These are phyloP conservation scores for Emergomyces orientalis DNA, from an alignment of 2,329 filamentous ascomycete genomes.

Conservation along the genomic window DNA sequence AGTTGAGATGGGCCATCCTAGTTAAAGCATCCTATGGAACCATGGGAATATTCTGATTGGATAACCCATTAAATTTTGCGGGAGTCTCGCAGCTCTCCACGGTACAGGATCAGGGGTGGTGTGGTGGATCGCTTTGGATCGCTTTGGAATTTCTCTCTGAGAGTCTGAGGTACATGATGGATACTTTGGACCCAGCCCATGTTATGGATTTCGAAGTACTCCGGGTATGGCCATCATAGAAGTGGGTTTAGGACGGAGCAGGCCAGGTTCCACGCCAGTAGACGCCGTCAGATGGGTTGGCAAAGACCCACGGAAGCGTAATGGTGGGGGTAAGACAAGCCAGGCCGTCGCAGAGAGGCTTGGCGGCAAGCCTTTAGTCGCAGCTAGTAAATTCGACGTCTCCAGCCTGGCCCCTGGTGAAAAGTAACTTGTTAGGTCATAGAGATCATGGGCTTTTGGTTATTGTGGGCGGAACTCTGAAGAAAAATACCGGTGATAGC, in stretches of 20 bases:
- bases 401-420: background rate
- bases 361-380: background rate
- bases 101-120: conserved; percentile 1
- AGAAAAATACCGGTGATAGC: background rate
- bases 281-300: background rate
- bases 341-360: background rate
- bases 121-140: background rate
- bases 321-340: background rate
- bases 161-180: conserved; percentile 6
- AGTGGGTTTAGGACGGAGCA: background rate
- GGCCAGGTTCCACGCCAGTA: conserved; percentile 1
- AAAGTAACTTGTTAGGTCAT: background rate
- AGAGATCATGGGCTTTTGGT: background rate
- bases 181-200: conserved; percentile 4
- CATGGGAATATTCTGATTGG: background rate
- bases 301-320: background rate
- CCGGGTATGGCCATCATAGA: background rate
- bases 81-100: background rate
- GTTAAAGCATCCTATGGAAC: background rate
- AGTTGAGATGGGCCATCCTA: conserved; percentile 1
- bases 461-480: background rate
- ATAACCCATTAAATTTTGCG: background rate
- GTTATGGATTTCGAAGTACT: background rate
- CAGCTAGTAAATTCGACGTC: background rate
- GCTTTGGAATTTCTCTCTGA: background rate